Evolutionary conservation across 495 filamentous ascomycete species (phyloP), one percentile per base, ranked within the genome.

Genomic region (Bacidia gigantensis): DNA sequence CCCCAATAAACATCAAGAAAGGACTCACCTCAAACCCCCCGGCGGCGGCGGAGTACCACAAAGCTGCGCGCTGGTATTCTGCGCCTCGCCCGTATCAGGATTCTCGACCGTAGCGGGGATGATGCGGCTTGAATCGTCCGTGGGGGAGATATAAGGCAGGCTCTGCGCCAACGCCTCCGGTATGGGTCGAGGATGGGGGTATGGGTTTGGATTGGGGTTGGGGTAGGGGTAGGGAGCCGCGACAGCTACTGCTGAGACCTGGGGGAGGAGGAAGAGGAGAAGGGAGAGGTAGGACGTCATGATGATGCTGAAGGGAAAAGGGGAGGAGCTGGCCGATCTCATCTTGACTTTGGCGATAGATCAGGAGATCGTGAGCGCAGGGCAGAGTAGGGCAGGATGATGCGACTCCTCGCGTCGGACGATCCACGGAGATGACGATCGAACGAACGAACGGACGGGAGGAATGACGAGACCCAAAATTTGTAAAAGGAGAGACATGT

Each of bases 1-100:
- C n/a, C n/a, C n/a, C n/a, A n/a, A n/a, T n/a, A n/a, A n/a, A n/a
- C n/a, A n/a, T n/a, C n/a, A n/a, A n/a, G n/a, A n/a, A n/a, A n/a
- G n/a, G n/a, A n/a, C n/a, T n/a, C n/a, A n/a, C n/a, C n/a, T 22
- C n/a, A 50, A 38, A n/a, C 10, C 17, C n/a, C 38, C 14, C 3
- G 47, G 32, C n/a, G 56, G 56, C 14, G 21, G 47, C 2, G 24
- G 14, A 2, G 56, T 58, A 29, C 35, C 52, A 47, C 56, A 58
- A 21, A 54, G 25, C 23, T 55, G 51, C 40, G 52, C 26, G 41
- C 42, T 29, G 10, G 40, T 39, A 26, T 29, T 38, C 25, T 10
- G 22, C 21, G 26, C 25, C 14, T 11, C 47, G n/a, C 47, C 47
- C 17, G 24, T 32, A 14, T n/a, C 14, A 22, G n/a, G n/a, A 25